These are phyloP conservation scores for Pestalotiopsis fici DNA, from an alignment of 2,329 filamentous ascomycete species.

Conservation along the genomic window DNA sequence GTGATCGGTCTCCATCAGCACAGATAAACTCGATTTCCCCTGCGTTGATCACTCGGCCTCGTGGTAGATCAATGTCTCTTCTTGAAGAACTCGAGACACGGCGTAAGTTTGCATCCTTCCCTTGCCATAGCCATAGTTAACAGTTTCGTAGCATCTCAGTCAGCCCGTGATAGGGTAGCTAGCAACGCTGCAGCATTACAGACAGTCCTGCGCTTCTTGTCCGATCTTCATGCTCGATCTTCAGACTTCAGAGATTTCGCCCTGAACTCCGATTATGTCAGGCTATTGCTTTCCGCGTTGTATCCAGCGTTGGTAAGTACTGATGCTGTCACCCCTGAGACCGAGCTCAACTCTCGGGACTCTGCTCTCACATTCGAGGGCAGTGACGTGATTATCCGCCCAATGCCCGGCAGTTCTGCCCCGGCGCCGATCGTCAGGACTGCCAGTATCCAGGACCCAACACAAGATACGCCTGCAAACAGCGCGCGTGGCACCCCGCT, in stretches of 20 bases:
- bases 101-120: conserved; percentile 39
- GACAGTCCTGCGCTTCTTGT: conserved; percentile 76
- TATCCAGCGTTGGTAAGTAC: conserved; percentile 89
- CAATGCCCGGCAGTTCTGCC: conserved; percentile 62
- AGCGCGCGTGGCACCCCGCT: conserved; percentile 60
- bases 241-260: conserved; percentile 81
- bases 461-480: conserved; percentile 36
- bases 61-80: conserved; percentile 68
- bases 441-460: conserved; percentile 55
- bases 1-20: conserved; percentile 20
- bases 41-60: conserved; percentile 33
- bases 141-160: conserved; percentile 37
- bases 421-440: conserved; percentile 74
- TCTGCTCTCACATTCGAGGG: conserved; percentile 83
- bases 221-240: conserved; percentile 77
- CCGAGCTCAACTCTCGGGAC: conserved; percentile 82
- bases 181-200: conserved; percentile 69
- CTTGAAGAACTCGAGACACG: conserved; percentile 58
- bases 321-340: conserved; percentile 79
- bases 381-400: conserved; percentile 80
- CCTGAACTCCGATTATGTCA: conserved; percentile 76
- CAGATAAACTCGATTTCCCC: conserved; percentile 23
- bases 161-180: conserved; percentile 49
- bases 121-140: conserved; percentile 14
- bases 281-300: conserved; percentile 75